A percentile compares a stretch with the other conserved stretches of the same genome.
Conservation (phyloP, 2,329 filamentous ascomycete genomes). For the Xylariomycetidae sp. region DNA sequence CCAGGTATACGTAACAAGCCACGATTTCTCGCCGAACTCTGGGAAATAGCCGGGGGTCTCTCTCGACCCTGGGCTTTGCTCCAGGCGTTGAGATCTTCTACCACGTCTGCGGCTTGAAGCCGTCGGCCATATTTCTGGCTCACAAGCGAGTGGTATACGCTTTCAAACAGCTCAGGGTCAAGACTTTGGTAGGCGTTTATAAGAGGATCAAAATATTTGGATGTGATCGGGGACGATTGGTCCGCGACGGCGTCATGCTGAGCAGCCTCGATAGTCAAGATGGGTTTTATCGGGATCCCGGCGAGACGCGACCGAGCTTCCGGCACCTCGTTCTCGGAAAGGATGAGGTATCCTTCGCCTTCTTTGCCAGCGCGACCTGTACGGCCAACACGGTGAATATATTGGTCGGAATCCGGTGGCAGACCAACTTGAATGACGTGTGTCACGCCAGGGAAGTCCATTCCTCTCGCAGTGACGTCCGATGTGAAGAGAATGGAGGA, state of each 20-base stretch:
- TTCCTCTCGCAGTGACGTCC: conserved; percentile 74
- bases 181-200: no score
- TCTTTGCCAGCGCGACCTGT: conserved; percentile 70
- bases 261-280: conserved; percentile 45
- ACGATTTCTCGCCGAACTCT: no score
- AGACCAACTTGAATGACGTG: conserved; percentile 69
- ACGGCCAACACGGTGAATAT: conserved; percentile 72
- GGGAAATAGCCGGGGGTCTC: no score
- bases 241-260: conserved; percentile 47
- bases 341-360: conserved; percentile 64
- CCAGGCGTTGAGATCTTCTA: no score
- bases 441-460: conserved; percentile 78
- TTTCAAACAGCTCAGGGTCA: no score
- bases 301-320: conserved; percentile 45
- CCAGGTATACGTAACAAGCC: no score
- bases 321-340: conserved; percentile 48
- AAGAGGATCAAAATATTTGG: no score
- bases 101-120: no score
- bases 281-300: conserved; percentile 55
- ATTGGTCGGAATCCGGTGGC: conserved; percentile 60
- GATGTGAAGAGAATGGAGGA: conserved; percentile 68
- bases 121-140: no score
- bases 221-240: no score
- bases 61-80: no score
- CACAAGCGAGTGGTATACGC: no score